These are phyloP conservation scores for Chrysoporthe puriensis DNA, from an alignment of 2,329 filamentous ascomycete species.

Conservation along the genomic window DNA sequence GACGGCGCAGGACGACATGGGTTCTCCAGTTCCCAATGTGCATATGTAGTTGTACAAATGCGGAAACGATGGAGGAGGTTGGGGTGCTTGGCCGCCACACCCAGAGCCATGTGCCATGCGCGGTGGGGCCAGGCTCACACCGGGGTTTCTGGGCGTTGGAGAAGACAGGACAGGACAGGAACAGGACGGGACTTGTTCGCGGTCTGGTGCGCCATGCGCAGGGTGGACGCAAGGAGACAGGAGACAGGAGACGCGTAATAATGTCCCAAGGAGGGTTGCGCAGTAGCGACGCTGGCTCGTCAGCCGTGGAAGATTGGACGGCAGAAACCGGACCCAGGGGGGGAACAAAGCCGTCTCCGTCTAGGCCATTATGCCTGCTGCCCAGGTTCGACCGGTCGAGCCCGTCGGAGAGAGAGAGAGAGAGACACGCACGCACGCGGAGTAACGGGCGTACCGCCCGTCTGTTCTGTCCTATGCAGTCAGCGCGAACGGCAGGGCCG, in stretches of 20 bases:
- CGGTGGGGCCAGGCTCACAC: background rate
- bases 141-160: background rate
- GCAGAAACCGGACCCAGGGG: background rate
- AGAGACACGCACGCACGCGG: too few relatives aligned
- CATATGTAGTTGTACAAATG: background rate
- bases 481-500: too few relatives aligned
- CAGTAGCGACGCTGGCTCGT: background rate
- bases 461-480: too few relatives aligned
- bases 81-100: background rate
- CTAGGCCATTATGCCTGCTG: too few relatives aligned
- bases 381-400: too few relatives aligned
- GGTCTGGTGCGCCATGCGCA: background rate
- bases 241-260: background rate
- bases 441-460: too few relatives aligned
- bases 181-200: background rate
- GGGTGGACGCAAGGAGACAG: background rate
- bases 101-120: background rate
- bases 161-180: conserved; percentile 1
- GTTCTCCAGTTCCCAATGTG: background rate
- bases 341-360: background rate
- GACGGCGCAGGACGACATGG: background rate
- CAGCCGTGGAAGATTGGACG: background rate
- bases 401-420: too few relatives aligned
- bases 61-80: background rate
- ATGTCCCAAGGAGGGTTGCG: background rate